Evolutionary conservation across 1,284 basidiomycete species (phyloP).

Genomic region (Sphaerobolus stellatus): DNA sequence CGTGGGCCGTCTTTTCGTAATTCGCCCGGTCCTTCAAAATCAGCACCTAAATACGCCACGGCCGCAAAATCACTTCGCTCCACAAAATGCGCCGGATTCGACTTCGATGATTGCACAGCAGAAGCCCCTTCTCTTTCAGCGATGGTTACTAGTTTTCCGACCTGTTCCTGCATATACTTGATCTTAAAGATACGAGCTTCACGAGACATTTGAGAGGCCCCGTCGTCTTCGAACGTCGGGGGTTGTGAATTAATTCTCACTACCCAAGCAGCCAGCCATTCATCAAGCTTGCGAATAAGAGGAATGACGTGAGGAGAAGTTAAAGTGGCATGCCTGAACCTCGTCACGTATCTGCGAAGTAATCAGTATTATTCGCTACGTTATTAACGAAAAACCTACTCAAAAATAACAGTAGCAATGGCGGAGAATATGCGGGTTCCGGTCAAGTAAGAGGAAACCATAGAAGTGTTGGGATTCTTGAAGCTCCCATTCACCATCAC

Average conservation of each 20-base stretch:
- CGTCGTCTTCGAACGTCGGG: constrained; percentile 25
- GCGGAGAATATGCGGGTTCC: constrained; percentile 49
- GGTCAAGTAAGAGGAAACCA: constrained; percentile 22
- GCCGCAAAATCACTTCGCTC: neutral
- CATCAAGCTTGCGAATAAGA: constrained; percentile 42
- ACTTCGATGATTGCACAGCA: neutral
- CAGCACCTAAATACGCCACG: neutral
- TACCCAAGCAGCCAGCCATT: constrained; percentile 51
- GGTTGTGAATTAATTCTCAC: constrained; percentile 35
- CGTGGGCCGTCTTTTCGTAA: constrained; percentile 50
- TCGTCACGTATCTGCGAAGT: constrained; percentile 49
- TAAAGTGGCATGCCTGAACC: constrained; percentile 55
- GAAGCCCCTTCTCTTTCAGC: constrained; percentile 12
- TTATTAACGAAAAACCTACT: constrained; percentile 41
- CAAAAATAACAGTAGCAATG: constrained; percentile 47
- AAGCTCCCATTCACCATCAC: constrained; percentile 43
- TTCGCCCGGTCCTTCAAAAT: constrained; percentile 41
- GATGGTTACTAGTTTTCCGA: constrained; percentile 13
- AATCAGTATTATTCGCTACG: neutral
- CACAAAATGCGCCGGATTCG: neutral
- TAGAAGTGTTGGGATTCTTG: constrained; percentile 34
- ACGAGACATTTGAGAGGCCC: constrained; percentile 7
- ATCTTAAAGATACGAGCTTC: constrained; percentile 12
- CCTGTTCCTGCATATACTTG: constrained; percentile 7
- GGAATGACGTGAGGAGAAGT: constrained; percentile 45